phyloP scores from a whole-genome alignment of 1,284 basidiomycete species.

The Cerioporus squamosus region DNA sequence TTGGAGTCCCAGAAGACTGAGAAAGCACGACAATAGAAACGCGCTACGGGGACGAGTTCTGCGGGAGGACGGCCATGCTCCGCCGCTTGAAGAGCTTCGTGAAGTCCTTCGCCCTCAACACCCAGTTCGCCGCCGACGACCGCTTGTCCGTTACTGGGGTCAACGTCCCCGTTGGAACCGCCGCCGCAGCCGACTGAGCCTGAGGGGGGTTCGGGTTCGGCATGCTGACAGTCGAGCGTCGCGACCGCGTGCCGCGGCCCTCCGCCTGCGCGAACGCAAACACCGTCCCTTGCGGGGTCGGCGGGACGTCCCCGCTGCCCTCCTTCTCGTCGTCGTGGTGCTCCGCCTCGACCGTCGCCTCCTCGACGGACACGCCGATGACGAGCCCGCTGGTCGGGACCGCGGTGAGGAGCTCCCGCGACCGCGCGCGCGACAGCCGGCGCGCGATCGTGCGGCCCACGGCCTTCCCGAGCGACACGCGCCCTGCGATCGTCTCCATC shows the following conservation, averaged over 20 bases:
- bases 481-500: conserved; percentile 57
- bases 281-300: conserved; percentile 18
- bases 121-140: conserved; percentile 35
- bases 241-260: conserved; percentile 29
- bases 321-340: conserved; percentile 35
- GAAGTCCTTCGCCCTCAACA: conserved; percentile 53
- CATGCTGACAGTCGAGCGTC: conserved; percentile 46
- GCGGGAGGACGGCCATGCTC: conserved; percentile 32
- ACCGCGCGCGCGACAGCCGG: conserved; percentile 49
- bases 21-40: too few species aligned
- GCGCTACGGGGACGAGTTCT: too few species aligned
- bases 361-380: conserved; percentile 63
- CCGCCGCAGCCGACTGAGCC: conserved; percentile 15
- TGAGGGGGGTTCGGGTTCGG: conserved; percentile 14
- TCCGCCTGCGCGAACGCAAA: conserved; percentile 43
- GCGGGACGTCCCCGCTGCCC: conserved; percentile 8
- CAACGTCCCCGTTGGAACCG: neutral
- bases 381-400: conserved; percentile 39
- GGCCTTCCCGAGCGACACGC: conserved; percentile 53
- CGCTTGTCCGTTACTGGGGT: conserved; percentile 30
- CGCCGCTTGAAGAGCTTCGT: conserved; percentile 54
- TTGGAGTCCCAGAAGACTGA: too few species aligned
- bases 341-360: conserved; percentile 51
- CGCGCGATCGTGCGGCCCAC: conserved; percentile 55
- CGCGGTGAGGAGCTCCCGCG: conserved; percentile 28